These are phyloP conservation scores for Trametes punicea DNA, from an alignment of 768 basidiomycete species.

Conservation along the genomic window DNA sequence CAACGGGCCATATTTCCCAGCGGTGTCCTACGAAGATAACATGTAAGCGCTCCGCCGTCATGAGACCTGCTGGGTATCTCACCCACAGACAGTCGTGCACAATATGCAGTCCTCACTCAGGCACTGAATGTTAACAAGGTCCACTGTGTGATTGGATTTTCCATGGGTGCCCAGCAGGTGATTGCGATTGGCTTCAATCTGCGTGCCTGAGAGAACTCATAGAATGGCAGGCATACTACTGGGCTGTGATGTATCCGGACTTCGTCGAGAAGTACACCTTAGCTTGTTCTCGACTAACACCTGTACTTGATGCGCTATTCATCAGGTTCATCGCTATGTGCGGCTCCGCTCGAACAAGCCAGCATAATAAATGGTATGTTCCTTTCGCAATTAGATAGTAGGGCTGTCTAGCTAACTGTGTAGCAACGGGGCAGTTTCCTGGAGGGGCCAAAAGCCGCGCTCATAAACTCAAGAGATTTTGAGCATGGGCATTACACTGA, in stretches of 20 bases:
- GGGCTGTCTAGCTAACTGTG: too few relatives aligned
- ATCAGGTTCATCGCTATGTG: slow-evolving; percentile 48
- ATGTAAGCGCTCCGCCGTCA: slow-evolving; percentile 34
- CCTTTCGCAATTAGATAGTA: not conserved
- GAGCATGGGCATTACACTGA: slow-evolving; percentile 49
- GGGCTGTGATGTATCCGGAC: slow-evolving; percentile 54
- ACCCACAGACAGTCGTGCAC: slow-evolving; percentile 41
- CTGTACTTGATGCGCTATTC: not conserved
- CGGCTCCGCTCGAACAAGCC: slow-evolving; percentile 53
- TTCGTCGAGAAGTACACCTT: slow-evolving; percentile 42
- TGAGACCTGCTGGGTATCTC: not conserved
- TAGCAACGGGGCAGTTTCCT: slow-evolving; percentile 44
- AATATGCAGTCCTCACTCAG: slow-evolving; percentile 50
- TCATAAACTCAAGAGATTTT: slow-evolving; percentile 53
- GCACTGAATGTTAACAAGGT: slow-evolving; percentile 43
- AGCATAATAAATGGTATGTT: slow-evolving; percentile 50
- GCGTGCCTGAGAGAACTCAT: not conserved
- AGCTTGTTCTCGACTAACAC: not conserved
- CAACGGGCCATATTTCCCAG: slow-evolving; percentile 58
- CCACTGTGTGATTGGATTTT: slow-evolving; percentile 50
- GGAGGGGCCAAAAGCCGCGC: slow-evolving; percentile 56
- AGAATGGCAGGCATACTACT: slow-evolving; percentile 46
- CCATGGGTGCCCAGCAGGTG: slow-evolving; percentile 58
- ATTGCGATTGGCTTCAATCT: not conserved
- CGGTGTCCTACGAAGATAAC: slow-evolving; percentile 55